A percentile compares a stretch with the other conserved stretches of the same genome.
These are phyloP conservation scores for Candolleomyces efflorescens DNA, from an alignment of 768 basidiomycete genomes.

Conservation along the genomic window DNA sequence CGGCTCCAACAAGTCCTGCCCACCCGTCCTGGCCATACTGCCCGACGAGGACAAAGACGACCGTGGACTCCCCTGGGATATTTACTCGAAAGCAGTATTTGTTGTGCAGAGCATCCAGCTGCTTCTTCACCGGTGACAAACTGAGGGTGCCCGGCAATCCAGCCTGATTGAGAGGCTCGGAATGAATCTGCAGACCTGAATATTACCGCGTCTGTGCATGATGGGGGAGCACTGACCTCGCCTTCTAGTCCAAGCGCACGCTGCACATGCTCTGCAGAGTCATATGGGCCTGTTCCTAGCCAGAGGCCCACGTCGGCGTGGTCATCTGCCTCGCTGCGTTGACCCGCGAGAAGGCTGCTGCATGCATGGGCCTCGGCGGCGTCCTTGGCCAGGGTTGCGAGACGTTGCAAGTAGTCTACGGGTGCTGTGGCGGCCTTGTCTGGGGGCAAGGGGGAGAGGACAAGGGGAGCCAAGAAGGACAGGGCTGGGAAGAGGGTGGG, in stretches of 20 bases:
- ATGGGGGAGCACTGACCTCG: slow-evolving; percentile 2
- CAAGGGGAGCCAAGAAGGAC: slow-evolving; percentile 11
- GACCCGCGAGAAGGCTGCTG: slow-evolving; percentile 52
- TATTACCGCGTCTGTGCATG: background rate
- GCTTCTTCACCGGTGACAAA: background rate
- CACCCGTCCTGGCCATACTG: slow-evolving; percentile 23
- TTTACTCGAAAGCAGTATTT: slow-evolving; percentile 24
- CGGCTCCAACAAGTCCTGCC: slow-evolving; percentile 33
- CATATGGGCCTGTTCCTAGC: slow-evolving; percentile 41
- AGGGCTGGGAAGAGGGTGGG: background rate
- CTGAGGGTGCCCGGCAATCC: slow-evolving; percentile 3
- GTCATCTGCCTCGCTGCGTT: slow-evolving; percentile 54
- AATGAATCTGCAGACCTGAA: background rate
- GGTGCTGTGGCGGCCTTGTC: background rate
- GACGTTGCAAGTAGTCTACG: slow-evolving; percentile 21
- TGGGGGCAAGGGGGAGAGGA: slow-evolving; percentile 12
- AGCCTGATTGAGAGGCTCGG: slow-evolving; percentile 3
- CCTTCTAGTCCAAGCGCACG: slow-evolving; percentile 16
- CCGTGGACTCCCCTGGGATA: slow-evolving; percentile 15
- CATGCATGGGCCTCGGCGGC: slow-evolving; percentile 37
- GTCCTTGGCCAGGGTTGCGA: slow-evolving; percentile 35
- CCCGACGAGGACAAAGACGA: slow-evolving; percentile 37
- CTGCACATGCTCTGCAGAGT: slow-evolving; percentile 17
- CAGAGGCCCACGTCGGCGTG: slow-evolving; percentile 45
- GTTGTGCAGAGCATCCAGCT: slow-evolving; percentile 14